phyloP scores from a whole-genome alignment of 148 eudicot genomes.

The Rhododendron molle region DNA sequence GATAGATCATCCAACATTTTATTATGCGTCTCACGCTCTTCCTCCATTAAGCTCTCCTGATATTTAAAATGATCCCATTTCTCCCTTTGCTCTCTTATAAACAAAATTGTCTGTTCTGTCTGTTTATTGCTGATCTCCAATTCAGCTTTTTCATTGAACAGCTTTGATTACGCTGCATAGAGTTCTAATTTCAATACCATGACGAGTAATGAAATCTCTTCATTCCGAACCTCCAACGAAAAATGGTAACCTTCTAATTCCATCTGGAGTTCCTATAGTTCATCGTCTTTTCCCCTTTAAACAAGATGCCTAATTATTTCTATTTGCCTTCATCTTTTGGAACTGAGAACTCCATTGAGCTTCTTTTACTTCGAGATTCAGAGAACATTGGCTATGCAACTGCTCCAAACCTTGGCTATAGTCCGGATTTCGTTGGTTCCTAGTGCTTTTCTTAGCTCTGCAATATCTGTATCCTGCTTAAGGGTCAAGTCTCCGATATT shows the following conservation, averaged over 20 bases:
- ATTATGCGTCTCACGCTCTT: conserved; percentile 29
- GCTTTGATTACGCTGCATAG: conserved; percentile 32
- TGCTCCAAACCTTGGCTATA: conserved; percentile 58
- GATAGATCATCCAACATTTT: conserved; percentile 46
- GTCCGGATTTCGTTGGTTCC: conserved; percentile 43
- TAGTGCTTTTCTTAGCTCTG: conserved; percentile 39
- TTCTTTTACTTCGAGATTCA: conserved; percentile 56
- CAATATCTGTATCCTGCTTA: conserved; percentile 60
- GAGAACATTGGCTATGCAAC: conserved; percentile 40
- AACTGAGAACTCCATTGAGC: conserved; percentile 49
- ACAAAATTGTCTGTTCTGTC: conserved; percentile 20
- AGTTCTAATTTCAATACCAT: conserved; percentile 55
- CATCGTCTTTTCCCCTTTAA: conserved; percentile 38
- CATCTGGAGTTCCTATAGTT: conserved; percentile 37
- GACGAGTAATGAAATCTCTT: conserved; percentile 41
- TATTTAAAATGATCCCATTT: conserved; percentile 25
- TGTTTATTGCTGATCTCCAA: conserved; percentile 17
- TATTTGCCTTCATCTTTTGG: conserved; percentile 39
- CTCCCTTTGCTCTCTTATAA: conserved; percentile 22
- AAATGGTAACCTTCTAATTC: conserved; percentile 51
- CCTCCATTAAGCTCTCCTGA: conserved; percentile 27
- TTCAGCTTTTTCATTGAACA: conserved; percentile 31
- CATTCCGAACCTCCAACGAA: conserved; percentile 33
- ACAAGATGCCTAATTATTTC: conserved; percentile 30
- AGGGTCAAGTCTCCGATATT: conserved; percentile 28